Evolutionary conservation across 2,329 filamentous ascomycete species (phyloP).

Genomic region (Colletotrichum simmondsii): DNA sequence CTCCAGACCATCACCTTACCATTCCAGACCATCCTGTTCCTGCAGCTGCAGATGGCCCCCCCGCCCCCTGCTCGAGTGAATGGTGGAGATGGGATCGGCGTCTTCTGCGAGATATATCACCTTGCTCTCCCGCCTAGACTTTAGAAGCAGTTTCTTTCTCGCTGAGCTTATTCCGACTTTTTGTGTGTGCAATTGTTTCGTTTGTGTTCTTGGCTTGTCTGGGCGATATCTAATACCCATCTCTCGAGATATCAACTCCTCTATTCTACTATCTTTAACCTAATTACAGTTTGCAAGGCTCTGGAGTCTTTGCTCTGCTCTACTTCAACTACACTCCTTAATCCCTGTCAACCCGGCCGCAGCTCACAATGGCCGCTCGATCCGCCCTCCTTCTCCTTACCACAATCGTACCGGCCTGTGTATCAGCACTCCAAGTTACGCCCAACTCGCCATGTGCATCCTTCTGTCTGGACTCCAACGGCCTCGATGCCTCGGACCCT

Average conservation of each 20-base stretch:
- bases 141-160: not conserved
- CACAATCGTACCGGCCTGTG: conserved; percentile 41
- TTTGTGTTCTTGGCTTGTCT: conserved; percentile 2
- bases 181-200: conserved; percentile 2
- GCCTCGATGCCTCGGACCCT: conserved; percentile 55
- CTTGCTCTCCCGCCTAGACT: not conserved
- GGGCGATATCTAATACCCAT: conserved; percentile 13
- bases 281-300: conserved; percentile 20
- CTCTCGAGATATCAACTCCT: conserved; percentile 3
- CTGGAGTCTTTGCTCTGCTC: conserved; percentile 24
- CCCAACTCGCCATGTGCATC: conserved; percentile 65
- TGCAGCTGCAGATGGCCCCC: conserved; percentile 13
- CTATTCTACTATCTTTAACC: conserved; percentile 3
- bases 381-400: conserved; percentile 39
- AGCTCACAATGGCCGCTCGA: conserved; percentile 32
- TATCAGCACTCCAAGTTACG: conserved; percentile 57
- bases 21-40: conserved; percentile 18
- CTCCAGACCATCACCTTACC: conserved; percentile 24
- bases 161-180: not conserved
- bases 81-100: conserved; percentile 2
- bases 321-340: conserved; percentile 13
- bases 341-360: not conserved
- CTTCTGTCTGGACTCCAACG: conserved; percentile 57
- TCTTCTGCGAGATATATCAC: conserved; percentile 19
- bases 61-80: not conserved